Base-by-base conservation (phyloP, 2,329 filamentous ascomycete species). In the Fonsecaea pugnacius region DNA sequence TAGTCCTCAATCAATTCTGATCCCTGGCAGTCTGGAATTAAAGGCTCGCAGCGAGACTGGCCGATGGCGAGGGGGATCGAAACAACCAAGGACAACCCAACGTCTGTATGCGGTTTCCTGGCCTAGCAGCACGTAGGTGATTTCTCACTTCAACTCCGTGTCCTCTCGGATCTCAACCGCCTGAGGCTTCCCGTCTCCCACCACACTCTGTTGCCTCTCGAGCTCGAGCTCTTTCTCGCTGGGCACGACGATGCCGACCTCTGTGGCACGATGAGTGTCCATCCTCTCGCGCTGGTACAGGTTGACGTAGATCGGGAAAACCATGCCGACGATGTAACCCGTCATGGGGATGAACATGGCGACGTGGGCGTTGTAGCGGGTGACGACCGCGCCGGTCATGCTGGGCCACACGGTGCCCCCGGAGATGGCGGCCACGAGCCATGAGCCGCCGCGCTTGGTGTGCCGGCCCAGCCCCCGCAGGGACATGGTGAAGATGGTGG, bases 331-430 rank as follows among this genome's bases (percentile, higher is more conserved):
- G 9, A 72, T 64, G 60, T 72, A 73, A 1, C 69, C 70, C 60
- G 70, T 71, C 66, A 70, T 70, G 16, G 69, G 68, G 36, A 74
- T 72, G 14, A 67, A 64, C 69, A 72, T 72, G 43, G 70, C 68
- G 33, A 68, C 66, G 64, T 70, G 61, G 71, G 35, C 35, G 35
- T 38, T 38, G 35, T 38, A 38, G 35, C 35, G 35, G 9, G 35
- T 38, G 35, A 38, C 71, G 3, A 66, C 60, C 4, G 82, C 84
- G 50, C 89, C 89, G 4, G 88, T 85, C 46, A 91, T 79, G 0
- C 89, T 87, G 1, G 89, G 89, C 8, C 91, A 88, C 27, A 85
- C 83, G 2, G 89, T 89, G 56, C 89, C 89, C 16, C 89, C 89
- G 7, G 83, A 80, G 0, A 91, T 88, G 65, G 87, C 88, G 1